Evolutionary conservation across 805 yeast species (phyloP), one percentile per base, ranked within the genome.

Genomic region (Debaryomyces tyrocola): DNA sequence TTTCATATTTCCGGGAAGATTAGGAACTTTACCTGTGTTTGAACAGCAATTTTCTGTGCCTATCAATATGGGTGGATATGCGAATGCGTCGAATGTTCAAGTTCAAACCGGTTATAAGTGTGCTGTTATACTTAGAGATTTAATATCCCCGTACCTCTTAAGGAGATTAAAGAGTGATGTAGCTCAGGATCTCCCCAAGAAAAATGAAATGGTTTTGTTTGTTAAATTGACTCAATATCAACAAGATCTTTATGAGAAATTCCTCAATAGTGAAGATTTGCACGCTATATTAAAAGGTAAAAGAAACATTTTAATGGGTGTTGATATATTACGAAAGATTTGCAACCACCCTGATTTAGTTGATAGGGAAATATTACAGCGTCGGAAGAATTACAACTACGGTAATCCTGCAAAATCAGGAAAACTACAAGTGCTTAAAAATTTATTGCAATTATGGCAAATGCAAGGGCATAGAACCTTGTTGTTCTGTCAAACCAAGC

Each of bases 51-150:
- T 94, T 63, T 86, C 96, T 2, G 74, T 84, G 5, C 99, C 99
- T 0, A 94, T 94, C 38, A 92, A 90, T 59, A 77, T 88, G 62
- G 99, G 99, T n/a, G 99, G 99, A 0, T 94, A 94, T 67, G 96
- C 99, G 1, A 94, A 92, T 69, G 98, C 99, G 0, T 83, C 95
- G 1, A 94, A 94, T 62, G 80, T 94, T 3, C 97, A 94, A 62
- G 98, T 94, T 0, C 97, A 92, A 60, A 85, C 97, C 1, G 97
- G 97, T 1, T 91, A 89, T 60, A 90, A 90, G 62, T 94, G 98
- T 70, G 99, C 99, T 0, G 94, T 91, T 4, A 84, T 92, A 2
- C 69, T 94, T 43, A 74, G 96, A 42, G 96, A 94, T 56, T 67
- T 92, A 54, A 89, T 94, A 9, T 82, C 96, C 3, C 99, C 99